Evolutionary conservation across 169 alveolate genomes (phyloP).

Genomic region (Babesia bovis): DNA sequence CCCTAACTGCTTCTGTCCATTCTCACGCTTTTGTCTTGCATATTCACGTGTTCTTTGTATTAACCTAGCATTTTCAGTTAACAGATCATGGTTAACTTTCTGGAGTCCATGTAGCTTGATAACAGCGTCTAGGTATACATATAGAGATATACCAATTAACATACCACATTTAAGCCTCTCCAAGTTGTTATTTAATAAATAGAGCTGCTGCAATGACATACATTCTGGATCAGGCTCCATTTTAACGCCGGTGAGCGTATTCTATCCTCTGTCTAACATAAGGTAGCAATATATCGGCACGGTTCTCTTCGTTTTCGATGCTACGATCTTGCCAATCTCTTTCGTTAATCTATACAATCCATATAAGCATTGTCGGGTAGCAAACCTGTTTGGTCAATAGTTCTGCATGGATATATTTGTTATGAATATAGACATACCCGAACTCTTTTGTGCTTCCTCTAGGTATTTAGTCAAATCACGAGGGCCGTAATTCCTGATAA

Average conservation of each 20-base stretch:
- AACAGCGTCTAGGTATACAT: conserved; percentile 19
- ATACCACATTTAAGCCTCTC: conserved; percentile 28
- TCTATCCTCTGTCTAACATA: conserved; percentile 35
- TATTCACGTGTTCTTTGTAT: conserved; percentile 22
- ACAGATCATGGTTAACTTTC: conserved; percentile 46
- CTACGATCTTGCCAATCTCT: conserved; percentile 17
- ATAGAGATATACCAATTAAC: background rate
- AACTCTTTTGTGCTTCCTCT: conserved; percentile 7
- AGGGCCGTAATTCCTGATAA: conserved; percentile 44
- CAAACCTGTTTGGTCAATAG: conserved; percentile 14
- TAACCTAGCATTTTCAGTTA: conserved; percentile 40
- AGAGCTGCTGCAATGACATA: conserved; percentile 28
- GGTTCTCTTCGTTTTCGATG: conserved; percentile 17
- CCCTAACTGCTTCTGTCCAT: background rate
- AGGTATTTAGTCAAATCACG: conserved; percentile 22
- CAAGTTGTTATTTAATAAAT: conserved; percentile 21
- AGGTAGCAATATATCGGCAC: conserved; percentile 27
- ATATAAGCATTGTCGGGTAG: no score
- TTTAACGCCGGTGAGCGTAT: conserved; percentile 34
- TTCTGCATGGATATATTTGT: background rate
- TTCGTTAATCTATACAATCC: conserved; percentile 4
- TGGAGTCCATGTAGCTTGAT: conserved; percentile 50
- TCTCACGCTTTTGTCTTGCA: conserved; percentile 2
- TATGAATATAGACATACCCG: conserved; percentile 13
- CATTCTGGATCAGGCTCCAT: conserved; percentile 47